phyloP scores from a whole-genome alignment of 768 basidiomycete species.

The Pleurotus cornucopiae region DNA sequence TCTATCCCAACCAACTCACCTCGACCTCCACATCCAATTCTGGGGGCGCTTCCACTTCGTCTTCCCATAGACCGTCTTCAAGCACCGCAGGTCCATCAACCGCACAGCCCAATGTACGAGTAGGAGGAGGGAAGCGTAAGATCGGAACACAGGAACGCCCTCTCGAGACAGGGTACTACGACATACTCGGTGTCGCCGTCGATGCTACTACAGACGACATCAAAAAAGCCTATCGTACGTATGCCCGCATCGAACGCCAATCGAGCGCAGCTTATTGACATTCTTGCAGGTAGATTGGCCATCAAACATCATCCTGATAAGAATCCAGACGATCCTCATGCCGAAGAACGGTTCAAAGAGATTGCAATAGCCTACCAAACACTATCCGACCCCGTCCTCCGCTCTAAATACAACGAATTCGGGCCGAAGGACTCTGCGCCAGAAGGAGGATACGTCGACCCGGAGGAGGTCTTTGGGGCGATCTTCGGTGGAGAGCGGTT shows the following conservation, averaged over 20 bases:
- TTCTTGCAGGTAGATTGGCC: constrained; percentile 61
- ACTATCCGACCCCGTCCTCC: constrained; percentile 69
- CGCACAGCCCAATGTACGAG: constrained; percentile 13
- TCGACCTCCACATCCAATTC: constrained; percentile 12
- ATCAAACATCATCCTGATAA: constrained; percentile 94
- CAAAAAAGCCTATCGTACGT: constrained; percentile 86
- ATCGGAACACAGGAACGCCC: constrained; percentile 88
- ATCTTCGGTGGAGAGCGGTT: constrained; percentile 91
- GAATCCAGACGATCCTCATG: constrained; percentile 81
- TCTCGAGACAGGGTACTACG: constrained; percentile 88
- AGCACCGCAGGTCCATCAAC: constrained; percentile 16
- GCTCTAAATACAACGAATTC: constrained; percentile 89
- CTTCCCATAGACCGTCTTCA: constrained; percentile 17
- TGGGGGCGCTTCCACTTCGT: constrained; percentile 1
- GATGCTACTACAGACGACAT: constrained; percentile 80
- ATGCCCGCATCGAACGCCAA: not conserved
- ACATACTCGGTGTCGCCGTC: constrained; percentile 71
- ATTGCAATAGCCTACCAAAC: constrained; percentile 90
- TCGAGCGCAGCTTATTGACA: not conserved
- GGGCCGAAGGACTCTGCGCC: constrained; percentile 79
- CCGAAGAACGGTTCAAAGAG: constrained; percentile 86
- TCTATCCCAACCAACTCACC: constrained; percentile 62
- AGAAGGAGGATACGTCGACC: constrained; percentile 86
- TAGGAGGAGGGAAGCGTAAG: constrained; percentile 55
- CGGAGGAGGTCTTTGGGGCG: constrained; percentile 74